phyloP scores from a whole-genome alignment of 257 asterid genomes.

The Solanum okadae region DNA sequence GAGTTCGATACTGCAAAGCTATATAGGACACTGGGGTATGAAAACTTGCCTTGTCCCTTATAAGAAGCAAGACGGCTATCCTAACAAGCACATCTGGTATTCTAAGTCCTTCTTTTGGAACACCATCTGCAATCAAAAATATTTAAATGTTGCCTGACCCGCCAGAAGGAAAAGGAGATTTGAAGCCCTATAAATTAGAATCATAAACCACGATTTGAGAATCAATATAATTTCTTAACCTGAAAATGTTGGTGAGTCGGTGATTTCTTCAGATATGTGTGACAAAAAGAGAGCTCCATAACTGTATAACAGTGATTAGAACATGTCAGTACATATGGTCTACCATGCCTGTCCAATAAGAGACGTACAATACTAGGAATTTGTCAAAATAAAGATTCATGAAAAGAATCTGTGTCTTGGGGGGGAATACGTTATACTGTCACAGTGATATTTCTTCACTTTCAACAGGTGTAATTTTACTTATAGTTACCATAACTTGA shows the following conservation, averaged over 20 bases:
- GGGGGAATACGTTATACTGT: background rate
- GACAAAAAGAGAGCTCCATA: slow-evolving; percentile 66
- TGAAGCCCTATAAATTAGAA: background rate
- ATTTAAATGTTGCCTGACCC: slow-evolving; percentile 6
- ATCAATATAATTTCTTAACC: slow-evolving; percentile 31
- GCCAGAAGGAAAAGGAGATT: slow-evolving; percentile 6
- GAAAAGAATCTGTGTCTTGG: background rate
- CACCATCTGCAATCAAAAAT: slow-evolving; percentile 69
- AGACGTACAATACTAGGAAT: background rate
- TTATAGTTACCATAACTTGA: background rate
- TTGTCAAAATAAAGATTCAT: background rate
- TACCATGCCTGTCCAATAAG: background rate
- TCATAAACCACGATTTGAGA: background rate
- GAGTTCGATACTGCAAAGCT: background rate
- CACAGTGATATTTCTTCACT: background rate
- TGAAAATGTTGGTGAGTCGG: slow-evolving; percentile 72
- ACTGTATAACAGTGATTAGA: slow-evolving; percentile 26
- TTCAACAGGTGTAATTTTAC: background rate
- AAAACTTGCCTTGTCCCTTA: slow-evolving; percentile 70
- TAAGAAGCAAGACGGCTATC: slow-evolving; percentile 55
- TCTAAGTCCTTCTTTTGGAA: slow-evolving; percentile 93
- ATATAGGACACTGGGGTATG: background rate
- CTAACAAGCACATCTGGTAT: slow-evolving; percentile 83
- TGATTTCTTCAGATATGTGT: slow-evolving; percentile 66
- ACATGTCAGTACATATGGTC: background rate